A percentile compares a stretch with the other conserved stretches of the same genome.
Evolutionary conservation across 306 rosid species (phyloP).

Genomic region (Senna siamea): DNA sequence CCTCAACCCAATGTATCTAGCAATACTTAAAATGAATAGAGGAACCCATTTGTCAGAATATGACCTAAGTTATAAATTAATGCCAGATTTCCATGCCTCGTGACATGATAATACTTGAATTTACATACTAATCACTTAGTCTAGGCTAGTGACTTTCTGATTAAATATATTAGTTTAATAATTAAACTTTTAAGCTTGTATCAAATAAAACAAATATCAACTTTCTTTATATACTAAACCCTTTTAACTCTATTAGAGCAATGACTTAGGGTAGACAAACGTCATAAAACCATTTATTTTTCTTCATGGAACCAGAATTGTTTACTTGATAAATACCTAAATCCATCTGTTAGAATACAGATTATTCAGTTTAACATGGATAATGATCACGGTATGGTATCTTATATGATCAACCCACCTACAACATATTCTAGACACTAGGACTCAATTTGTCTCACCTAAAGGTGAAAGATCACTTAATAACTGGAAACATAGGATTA

Average conservation of each 20-base stretch:
- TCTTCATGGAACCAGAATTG: background rate
- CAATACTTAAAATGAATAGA: background rate
- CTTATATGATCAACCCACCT: background rate
- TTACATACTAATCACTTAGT: background rate
- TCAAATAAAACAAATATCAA: background rate
- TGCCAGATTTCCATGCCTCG: background rate
- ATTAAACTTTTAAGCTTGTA: background rate
- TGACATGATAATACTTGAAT: background rate
- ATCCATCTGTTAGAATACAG: background rate
- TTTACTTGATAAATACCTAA: background rate
- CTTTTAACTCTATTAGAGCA: background rate
- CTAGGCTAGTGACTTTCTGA: background rate
- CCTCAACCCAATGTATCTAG: background rate
- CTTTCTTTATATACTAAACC: background rate
- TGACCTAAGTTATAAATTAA: background rate
- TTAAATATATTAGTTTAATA: background rate
- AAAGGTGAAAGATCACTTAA: background rate
- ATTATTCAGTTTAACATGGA: slow-evolving; percentile 4
- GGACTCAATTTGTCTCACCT: background rate
- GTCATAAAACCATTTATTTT: background rate
- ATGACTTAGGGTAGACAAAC: background rate
- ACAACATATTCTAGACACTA: background rate
- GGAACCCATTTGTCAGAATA: background rate
- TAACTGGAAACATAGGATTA: background rate
- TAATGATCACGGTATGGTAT: background rate